phyloP scores from a whole-genome alignment of 495 filamentous ascomycete species.

The Podospora fimiseda region DNA sequence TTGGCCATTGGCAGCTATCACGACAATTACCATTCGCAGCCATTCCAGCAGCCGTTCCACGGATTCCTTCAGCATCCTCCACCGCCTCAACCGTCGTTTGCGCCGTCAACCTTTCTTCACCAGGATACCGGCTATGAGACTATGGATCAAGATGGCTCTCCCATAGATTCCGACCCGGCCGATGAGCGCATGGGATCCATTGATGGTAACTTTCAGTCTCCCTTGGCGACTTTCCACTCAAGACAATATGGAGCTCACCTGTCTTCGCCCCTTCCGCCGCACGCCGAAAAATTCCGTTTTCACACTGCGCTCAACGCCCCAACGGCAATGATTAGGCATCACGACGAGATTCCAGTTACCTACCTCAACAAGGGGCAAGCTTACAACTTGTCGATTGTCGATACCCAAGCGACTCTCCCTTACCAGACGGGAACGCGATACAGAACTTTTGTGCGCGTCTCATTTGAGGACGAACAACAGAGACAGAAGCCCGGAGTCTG shows the following conservation, averaged over 20 bases:
- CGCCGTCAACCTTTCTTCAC: slow-evolving; percentile 74
- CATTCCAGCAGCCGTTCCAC: slow-evolving; percentile 67
- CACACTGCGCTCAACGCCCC: slow-evolving; percentile 85
- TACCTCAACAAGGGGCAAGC: slow-evolving; percentile 97
- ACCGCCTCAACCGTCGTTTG: slow-evolving; percentile 54
- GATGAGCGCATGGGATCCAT: slow-evolving; percentile 44
- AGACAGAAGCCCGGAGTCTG: slow-evolving; percentile 71
- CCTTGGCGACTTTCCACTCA: slow-evolving; percentile 37
- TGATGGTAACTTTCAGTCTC: slow-evolving; percentile 46
- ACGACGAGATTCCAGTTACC: slow-evolving; percentile 84
- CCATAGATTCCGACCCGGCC: slow-evolving; percentile 44
- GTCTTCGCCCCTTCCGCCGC: slow-evolving; percentile 32
- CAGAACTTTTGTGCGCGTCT: slow-evolving; percentile 81
- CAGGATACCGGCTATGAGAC: slow-evolving; percentile 70
- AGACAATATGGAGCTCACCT: slow-evolving; percentile 38
- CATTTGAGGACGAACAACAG: slow-evolving; percentile 91
- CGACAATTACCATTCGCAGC: slow-evolving; percentile 55
- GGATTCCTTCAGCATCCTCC: slow-evolving; percentile 62
- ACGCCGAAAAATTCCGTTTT: slow-evolving; percentile 74
- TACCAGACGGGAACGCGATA: slow-evolving; percentile 52
- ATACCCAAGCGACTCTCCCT: slow-evolving; percentile 49
- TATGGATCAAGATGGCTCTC: slow-evolving; percentile 65
- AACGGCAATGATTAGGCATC: slow-evolving; percentile 89
- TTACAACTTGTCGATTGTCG: slow-evolving; percentile 73
- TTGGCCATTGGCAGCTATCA: slow-evolving; percentile 51